These are phyloP conservation scores for Halocafeteria seosinensis DNA, from an alignment of 108 stramenopile genomes.

Conservation along the genomic window DNA sequence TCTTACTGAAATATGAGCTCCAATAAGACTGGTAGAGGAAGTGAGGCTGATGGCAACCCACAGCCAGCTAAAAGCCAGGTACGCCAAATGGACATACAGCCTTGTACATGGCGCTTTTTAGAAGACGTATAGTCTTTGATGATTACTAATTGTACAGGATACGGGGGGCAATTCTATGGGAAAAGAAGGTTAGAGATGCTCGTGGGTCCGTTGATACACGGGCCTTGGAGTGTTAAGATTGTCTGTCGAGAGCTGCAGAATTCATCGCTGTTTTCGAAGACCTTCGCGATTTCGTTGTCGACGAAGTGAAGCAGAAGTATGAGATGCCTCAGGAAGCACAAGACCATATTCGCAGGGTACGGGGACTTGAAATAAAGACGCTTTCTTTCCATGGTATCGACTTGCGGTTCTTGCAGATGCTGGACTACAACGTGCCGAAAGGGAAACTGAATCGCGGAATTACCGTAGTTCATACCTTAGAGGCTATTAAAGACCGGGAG, in stretches of 20 bases:
- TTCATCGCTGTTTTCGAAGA: not conserved
- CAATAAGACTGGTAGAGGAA: not conserved
- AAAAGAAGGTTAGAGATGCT: not conserved
- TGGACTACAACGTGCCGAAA: conserved; percentile 74
- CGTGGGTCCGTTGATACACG: not conserved
- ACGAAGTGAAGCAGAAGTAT: not conserved
- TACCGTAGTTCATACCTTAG: conserved; percentile 48
- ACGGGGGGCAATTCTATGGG: not conserved
- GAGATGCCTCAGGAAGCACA: not conserved
- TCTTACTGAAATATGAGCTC: not conserved
- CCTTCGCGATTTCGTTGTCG: not conserved
- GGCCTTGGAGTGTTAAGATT: not conserved
- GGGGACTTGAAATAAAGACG: not conserved
- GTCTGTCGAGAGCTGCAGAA: not conserved
- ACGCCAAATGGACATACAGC: not conserved
- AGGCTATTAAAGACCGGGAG: conserved; percentile 17
- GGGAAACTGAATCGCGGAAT: conserved; percentile 82
- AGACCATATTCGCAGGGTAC: not conserved
- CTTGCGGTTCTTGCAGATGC: conserved; percentile 30
- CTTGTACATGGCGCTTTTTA: not conserved
- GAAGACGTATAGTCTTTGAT: not conserved
- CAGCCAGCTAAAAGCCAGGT: not conserved
- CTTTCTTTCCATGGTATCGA: not conserved
- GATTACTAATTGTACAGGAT: not conserved
- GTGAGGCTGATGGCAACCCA: not conserved